phyloP scores from a whole-genome alignment of 2,329 filamentous ascomycete genomes.

The Pseudodiploospora longispora region DNA sequence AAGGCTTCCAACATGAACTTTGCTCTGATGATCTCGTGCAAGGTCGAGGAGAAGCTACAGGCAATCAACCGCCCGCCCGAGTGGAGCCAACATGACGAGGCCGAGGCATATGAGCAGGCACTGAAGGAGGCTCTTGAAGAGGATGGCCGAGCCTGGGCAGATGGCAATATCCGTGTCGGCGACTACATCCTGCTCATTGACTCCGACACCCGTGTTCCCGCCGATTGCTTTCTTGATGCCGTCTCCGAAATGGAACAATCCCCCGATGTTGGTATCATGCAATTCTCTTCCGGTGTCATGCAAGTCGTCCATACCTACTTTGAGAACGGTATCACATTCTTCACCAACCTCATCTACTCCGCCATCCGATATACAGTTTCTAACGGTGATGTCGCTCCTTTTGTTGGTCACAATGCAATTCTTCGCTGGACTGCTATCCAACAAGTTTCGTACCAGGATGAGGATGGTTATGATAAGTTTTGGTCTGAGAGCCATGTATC shows the following conservation, averaged over 20 bases:
- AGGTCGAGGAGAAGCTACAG: slow-evolving; percentile 61
- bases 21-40: slow-evolving; percentile 58
- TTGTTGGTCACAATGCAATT: slow-evolving; percentile 74
- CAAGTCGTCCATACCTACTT: slow-evolving; percentile 69
- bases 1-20: slow-evolving; percentile 71
- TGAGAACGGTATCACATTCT: slow-evolving; percentile 62
- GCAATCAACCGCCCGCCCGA: slow-evolving; percentile 46
- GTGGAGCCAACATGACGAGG: slow-evolving; percentile 64
- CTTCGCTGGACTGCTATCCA: slow-evolving; percentile 70
- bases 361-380: slow-evolving; percentile 71
- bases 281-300: slow-evolving; percentile 73
- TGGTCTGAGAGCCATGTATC: slow-evolving; percentile 77
- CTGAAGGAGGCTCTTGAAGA: slow-evolving; percentile 60
- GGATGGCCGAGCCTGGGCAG: slow-evolving; percentile 67
- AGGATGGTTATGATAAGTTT: slow-evolving; percentile 68
- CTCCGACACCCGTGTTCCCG: slow-evolving; percentile 70
- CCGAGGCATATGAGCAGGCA: slow-evolving; percentile 54
- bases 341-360: slow-evolving; percentile 67
- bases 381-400: slow-evolving; percentile 69
- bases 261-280: slow-evolving; percentile 70
- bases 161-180: slow-evolving; percentile 77
- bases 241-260: slow-evolving; percentile 77
- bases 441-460: slow-evolving; percentile 61
- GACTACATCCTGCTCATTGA: slow-evolving; percentile 73
- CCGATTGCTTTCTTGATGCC: slow-evolving; percentile 69